Base-by-base conservation (phyloP, 306 rosid genomes). In the Casuarina cunninghamiana region DNA sequence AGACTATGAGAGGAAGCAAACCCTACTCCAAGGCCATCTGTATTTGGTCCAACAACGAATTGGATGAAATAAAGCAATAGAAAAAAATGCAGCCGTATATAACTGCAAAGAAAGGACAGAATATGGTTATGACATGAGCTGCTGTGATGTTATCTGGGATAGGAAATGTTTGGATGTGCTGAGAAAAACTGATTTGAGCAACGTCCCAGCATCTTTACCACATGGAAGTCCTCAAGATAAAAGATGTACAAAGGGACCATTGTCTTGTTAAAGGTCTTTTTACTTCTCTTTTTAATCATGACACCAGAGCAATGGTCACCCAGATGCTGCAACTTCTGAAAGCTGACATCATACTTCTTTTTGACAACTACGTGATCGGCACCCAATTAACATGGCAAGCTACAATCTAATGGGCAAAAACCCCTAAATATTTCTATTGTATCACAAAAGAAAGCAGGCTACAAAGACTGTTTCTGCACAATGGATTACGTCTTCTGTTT, bases 41-140 rank as follows among this genome's bases (percentile, higher is more conserved):
- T 37, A 74, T 94, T 92, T 13, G 98, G 98, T 32, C 98, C 98
- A 62, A 94, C 87, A 53, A 92, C 97, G 51, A 79, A 87, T 77
- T 94, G 90, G 83, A 94, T 70, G 78, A 94, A 90, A 19, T 94
- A 94, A 75, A 94, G 96, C 76, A 94, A 88, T 89, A 92, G 84
- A 94, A 90, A 83, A 83, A 94, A 94, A 72, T 94, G 94, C 38
- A 97, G 98, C 84, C 98, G 84, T 82, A 94, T 90, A 68, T 88
- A 94, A 93, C 98, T 94, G 93, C 83, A 87, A 79, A 77, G 10
- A 37, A 67, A 80, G 38, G 55, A 42, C 43, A 6, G 6, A 53
- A 10, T 2, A 35, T 46, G 17, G n/a, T n/a, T 7, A 32, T 41
- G 71, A 66, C 39, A 21, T 6, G 71, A 66, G 46, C 71, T 41